These are phyloP conservation scores for Dactylellina sp. DNA, from an alignment of 2,329 filamentous ascomycete species.

Conservation along the genomic window DNA sequence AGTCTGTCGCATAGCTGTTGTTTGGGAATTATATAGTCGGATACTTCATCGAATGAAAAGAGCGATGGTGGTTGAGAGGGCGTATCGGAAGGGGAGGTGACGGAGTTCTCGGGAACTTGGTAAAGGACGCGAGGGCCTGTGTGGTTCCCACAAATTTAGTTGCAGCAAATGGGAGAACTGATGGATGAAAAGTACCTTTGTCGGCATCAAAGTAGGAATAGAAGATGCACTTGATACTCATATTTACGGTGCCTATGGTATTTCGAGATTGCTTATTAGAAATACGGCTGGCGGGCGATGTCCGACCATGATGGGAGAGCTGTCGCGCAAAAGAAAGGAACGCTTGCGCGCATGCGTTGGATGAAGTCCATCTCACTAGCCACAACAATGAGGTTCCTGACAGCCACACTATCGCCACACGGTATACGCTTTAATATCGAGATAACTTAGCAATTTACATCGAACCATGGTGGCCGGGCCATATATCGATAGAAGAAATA, in stretches of 20 bases:
- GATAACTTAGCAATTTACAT: not conserved
- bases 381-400: not conserved
- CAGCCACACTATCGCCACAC: constrained; percentile 15
- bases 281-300: not conserved
- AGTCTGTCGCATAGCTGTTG: constrained; percentile 95
- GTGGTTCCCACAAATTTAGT: too few relatives aligned
- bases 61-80: constrained; percentile 70
- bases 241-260: constrained; percentile 6
- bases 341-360: constrained; percentile 9
- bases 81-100: constrained; percentile 65
- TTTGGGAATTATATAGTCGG: constrained; percentile 92
- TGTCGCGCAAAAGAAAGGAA: not conserved
- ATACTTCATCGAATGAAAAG: constrained; percentile 85
- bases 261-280: constrained; percentile 3
- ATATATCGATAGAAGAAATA: constrained; percentile 12
- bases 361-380: constrained; percentile 6
- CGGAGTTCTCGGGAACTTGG: constrained; percentile 73
- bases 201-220: constrained; percentile 76
- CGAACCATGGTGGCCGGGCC: constrained; percentile 20
- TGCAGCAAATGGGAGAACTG: constrained; percentile 57
- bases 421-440: constrained; percentile 3
- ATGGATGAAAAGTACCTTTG: constrained; percentile 68
- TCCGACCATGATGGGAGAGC: constrained; percentile 11
- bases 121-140: constrained; percentile 73
- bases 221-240: constrained; percentile 74